Percentiles rank a stretch among this genome's conserved stretches.
Evolutionary conservation across 768 basidiomycete species (phyloP).

Genomic region (Chiua virens): DNA sequence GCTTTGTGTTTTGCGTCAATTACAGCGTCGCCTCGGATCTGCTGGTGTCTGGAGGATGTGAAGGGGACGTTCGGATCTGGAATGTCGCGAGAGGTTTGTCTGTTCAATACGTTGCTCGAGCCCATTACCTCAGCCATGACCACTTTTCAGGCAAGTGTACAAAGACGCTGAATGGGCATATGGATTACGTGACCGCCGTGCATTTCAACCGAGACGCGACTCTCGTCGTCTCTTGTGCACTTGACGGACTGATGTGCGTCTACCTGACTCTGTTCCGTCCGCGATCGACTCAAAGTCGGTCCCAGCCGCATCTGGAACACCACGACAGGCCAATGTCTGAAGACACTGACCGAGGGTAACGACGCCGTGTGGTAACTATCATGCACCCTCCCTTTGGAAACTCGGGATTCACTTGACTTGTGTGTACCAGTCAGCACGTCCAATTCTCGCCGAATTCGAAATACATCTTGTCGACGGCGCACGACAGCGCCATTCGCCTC

Average conservation of each 20-base stretch:
- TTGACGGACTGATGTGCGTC: constrained; percentile 91
- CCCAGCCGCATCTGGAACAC: constrained; percentile 94
- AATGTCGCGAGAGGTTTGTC: constrained; percentile 72
- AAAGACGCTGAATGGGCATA: constrained; percentile 86
- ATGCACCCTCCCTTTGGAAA: not conserved
- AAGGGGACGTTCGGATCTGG: constrained; percentile 93
- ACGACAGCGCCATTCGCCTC: constrained; percentile 89
- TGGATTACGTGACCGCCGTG: constrained; percentile 93
- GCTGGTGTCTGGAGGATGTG: constrained; percentile 89
- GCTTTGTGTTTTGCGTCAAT: constrained; percentile 89
- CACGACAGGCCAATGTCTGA: constrained; percentile 89
- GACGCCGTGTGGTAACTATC: constrained; percentile 70
- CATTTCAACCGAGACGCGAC: constrained; percentile 92
- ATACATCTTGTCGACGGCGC: constrained; percentile 90
- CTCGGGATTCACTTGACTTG: not conserved
- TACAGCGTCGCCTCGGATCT: constrained; percentile 87
- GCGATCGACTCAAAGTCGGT: not conserved
- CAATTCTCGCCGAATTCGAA: constrained; percentile 95
- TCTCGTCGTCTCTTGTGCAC: constrained; percentile 86
- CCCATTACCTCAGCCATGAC: no score
- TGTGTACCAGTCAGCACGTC: constrained; percentile 69
- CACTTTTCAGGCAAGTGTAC: constrained; percentile 66
- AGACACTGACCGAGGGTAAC: constrained; percentile 90
- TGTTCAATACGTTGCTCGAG: not conserved
- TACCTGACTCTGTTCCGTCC: constrained; percentile 3